Base-by-base conservation (phyloP, 2,329 filamentous ascomycete species). In the Chaetomium sp. region DNA sequence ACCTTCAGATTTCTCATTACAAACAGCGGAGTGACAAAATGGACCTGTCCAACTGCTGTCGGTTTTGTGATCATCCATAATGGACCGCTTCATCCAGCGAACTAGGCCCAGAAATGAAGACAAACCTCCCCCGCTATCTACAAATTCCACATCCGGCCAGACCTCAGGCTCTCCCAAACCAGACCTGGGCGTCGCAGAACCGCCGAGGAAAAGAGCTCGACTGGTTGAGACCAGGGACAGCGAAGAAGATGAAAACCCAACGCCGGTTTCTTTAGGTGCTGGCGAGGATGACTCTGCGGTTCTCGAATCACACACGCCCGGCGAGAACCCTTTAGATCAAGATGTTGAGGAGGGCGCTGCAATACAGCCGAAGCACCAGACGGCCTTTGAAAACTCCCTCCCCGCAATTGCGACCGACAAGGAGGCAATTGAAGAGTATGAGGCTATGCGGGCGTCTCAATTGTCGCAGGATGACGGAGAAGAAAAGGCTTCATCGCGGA, bases 351-450 rank as follows among this genome's bases (percentile, higher is more conserved):
- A 56, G 33, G 45, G 42, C 35, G 54, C 42, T 4, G 51, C 35
- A 27, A 8, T 32, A 4, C 9, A 33, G 9, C 10, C 57, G 7
- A 58, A 55, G 12, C 57, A 64, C 41, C 59, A 78, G 61, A 90
- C 87, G 10, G 85, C 87, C 53, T 74, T 91, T 46, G 88, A 91
- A 64, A 84, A 78, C 59, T 85, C 85, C 5, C 73, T 95, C 5
- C 88, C 89, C 11, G 76, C 79, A 0, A 75, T 92, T 1, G 75
- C 81, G 61, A 80, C 80, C 2, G 85, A 87, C 60, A 78, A 85
- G 62, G 79, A 87, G 56, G 88, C 89, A 2, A 88, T 95, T 56
- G 79, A 87, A 59, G 83, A 89, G 61, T 96, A 96, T 65, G 88
- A 95, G 70, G 76, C 77, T 2, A 84, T 85, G 60, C 81, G 81